phyloP scores from a whole-genome alignment of 805 yeast genomes.

The Hagleromyces aurorensis region DNA sequence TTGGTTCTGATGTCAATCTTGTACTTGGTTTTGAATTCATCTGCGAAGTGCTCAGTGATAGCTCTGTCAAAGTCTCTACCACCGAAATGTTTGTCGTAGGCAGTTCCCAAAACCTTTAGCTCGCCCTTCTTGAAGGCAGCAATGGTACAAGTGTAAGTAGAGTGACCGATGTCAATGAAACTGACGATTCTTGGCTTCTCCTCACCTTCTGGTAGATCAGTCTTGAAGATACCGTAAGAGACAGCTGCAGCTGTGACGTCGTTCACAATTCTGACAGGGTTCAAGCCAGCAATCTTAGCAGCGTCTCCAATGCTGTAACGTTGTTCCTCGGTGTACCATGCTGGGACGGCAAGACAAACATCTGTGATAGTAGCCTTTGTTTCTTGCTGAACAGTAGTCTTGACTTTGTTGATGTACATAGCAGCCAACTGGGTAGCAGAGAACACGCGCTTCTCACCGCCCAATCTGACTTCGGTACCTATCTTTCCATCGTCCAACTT shows the following conservation, averaged over 20 bases:
- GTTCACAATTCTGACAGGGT: conserved; percentile 96
- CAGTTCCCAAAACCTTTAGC: conserved; percentile 84
- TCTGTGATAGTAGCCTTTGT: conserved; percentile 72
- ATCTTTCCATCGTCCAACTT: conserved; percentile 65
- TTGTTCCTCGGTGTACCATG: conserved; percentile 94
- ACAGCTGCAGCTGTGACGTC: conserved; percentile 99
- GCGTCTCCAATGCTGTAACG: conserved; percentile 96
- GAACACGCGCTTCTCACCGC: conserved; percentile 71
- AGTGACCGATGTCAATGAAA: conserved; percentile 94
- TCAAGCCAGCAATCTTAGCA: conserved; percentile 89
- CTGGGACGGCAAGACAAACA: conserved; percentile 91
- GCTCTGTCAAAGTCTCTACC: conserved; percentile 96
- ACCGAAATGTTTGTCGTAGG: conserved; percentile 94
- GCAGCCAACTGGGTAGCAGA: conserved; percentile 87
- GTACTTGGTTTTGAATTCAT: conserved; percentile 83
- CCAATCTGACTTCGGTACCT: conserved; percentile 79
- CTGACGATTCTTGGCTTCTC: conserved; percentile 86
- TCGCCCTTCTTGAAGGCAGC: conserved; percentile 95
- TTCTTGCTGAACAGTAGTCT: conserved; percentile 70
- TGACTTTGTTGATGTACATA: conserved; percentile 89
- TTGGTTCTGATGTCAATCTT: conserved; percentile 87
- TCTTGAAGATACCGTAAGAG: conserved; percentile 97
- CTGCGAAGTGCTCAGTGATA: conserved; percentile 90
- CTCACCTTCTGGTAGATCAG: conserved; percentile 76
- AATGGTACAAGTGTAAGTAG: conserved; percentile 83